phyloP scores from a whole-genome alignment of 768 basidiomycete species.

The Mycena pura region DNA sequence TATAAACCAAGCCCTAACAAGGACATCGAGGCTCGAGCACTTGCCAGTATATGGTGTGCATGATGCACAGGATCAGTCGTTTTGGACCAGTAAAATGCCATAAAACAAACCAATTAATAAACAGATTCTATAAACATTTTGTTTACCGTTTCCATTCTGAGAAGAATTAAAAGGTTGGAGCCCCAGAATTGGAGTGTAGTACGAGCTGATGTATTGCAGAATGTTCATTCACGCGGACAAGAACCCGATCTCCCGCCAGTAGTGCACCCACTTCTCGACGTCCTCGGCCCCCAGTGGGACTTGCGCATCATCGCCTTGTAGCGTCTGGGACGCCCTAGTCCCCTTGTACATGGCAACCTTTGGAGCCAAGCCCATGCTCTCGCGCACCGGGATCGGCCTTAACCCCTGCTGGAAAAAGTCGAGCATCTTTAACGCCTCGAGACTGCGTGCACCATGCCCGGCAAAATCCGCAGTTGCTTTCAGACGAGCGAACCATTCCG shows the following conservation, averaged over 20 bases:
- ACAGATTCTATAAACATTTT: too few species aligned
- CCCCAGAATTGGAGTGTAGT: too few species aligned
- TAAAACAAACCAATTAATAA: too few species aligned
- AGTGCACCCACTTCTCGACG: conserved; percentile 1
- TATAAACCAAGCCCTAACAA: too few species aligned
- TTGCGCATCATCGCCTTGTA: not conserved
- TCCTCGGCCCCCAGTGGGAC: not conserved
- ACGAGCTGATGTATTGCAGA: too few species aligned
- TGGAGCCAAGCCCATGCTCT: conserved; percentile 12
- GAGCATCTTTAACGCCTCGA: conserved; percentile 1
- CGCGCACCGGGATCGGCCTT: not conserved
- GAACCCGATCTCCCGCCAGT: conserved; percentile 12
- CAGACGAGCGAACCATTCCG: conserved; percentile 37
- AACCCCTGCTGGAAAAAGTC: not conserved
- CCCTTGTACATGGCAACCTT: not conserved
- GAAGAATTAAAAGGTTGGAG: too few species aligned
- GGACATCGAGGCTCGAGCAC: too few species aligned
- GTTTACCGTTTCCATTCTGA: too few species aligned
- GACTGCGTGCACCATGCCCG: not conserved
- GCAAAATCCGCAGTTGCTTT: conserved; percentile 16
- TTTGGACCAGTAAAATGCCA: too few species aligned
- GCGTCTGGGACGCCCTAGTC: not conserved
- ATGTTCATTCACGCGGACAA: too few species aligned
- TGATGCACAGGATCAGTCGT: too few species aligned
- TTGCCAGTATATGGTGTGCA: too few species aligned